Evolutionary conservation across 805 yeast genomes (phyloP).

Genomic region (Candida ulmi): DNA sequence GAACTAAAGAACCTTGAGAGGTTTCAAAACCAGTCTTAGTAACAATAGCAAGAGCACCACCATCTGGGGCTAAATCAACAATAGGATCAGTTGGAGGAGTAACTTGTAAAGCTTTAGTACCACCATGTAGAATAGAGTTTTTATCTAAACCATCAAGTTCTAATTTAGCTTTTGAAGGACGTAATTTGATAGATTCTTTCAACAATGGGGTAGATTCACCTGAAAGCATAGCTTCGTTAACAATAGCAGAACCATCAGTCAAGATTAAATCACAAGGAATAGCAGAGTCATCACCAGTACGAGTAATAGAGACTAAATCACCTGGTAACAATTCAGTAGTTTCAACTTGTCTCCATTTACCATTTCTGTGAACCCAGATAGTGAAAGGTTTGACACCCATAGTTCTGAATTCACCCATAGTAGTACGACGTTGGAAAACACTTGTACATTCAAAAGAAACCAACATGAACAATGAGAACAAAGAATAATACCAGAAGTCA

Average conservation of each 20-base stretch:
- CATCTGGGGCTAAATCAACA: slow-evolving; percentile 64
- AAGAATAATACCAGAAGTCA: slow-evolving; percentile 93
- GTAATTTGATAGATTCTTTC: slow-evolving; percentile 82
- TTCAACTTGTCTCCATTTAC: slow-evolving; percentile 61
- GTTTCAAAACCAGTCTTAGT: slow-evolving; percentile 97
- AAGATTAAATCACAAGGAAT: slow-evolving; percentile 90
- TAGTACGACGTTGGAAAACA: slow-evolving; percentile 90
- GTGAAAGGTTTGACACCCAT: slow-evolving; percentile 95
- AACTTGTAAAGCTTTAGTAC: slow-evolving; percentile 93
- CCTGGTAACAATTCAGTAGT: slow-evolving; percentile 84
- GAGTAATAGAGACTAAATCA: slow-evolving; percentile 79
- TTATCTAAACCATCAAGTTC: slow-evolving; percentile 83
- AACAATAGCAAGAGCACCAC: slow-evolving; percentile 87
- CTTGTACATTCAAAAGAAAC: slow-evolving; percentile 91
- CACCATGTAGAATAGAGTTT: slow-evolving; percentile 87
- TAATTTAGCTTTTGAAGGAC: slow-evolving; percentile 65
- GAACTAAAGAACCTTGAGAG: slow-evolving; percentile 92
- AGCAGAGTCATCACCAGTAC: slow-evolving; percentile 89
- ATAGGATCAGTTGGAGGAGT: slow-evolving; percentile 53
- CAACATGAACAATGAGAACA: slow-evolving; percentile 88
- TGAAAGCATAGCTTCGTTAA: slow-evolving; percentile 97
- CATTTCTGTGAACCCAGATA: slow-evolving; percentile 65
- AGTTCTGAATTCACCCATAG: slow-evolving; percentile 91
- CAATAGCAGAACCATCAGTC: slow-evolving; percentile 87
- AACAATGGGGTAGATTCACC: slow-evolving; percentile 97